Evolutionary conservation across 208 protist species (phyloP).

Genomic region (Naegleria gruberi): DNA sequence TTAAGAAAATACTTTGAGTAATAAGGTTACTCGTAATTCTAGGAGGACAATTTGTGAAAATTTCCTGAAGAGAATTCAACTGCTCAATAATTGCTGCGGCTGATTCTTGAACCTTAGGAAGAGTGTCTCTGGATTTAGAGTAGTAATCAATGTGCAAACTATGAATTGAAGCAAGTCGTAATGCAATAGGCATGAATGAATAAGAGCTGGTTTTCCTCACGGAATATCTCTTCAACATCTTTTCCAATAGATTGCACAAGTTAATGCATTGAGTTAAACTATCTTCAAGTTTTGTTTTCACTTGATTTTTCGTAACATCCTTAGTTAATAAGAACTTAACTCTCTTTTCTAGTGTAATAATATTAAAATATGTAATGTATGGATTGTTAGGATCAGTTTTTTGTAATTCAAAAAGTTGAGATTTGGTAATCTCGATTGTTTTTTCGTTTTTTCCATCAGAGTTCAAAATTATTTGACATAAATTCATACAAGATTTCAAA

Average conservation of each 20-base stretch:
- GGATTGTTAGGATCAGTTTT: not conserved
- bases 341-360: not conserved
- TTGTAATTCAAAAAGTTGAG: not conserved
- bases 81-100: not conserved
- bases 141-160: not conserved
- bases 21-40: not conserved
- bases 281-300: too few relatives aligned
- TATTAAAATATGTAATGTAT: not conserved
- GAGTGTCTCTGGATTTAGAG: not conserved
- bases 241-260: not conserved
- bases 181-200: not conserved
- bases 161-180: not conserved
- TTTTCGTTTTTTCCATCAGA: not conserved
- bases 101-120: not conserved
- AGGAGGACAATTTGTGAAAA: not conserved
- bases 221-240: not conserved
- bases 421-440: not conserved
- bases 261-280: not conserved
- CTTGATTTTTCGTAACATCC: not conserved
- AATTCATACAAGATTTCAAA: not conserved
- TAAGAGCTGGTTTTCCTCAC: not conserved
- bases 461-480: not conserved
- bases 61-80: not conserved
- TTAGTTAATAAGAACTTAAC: not conserved
- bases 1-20: not conserved